These are phyloP conservation scores for Penicillium olsonii DNA, from an alignment of 2,329 filamentous ascomycete species.

Conservation along the genomic window DNA sequence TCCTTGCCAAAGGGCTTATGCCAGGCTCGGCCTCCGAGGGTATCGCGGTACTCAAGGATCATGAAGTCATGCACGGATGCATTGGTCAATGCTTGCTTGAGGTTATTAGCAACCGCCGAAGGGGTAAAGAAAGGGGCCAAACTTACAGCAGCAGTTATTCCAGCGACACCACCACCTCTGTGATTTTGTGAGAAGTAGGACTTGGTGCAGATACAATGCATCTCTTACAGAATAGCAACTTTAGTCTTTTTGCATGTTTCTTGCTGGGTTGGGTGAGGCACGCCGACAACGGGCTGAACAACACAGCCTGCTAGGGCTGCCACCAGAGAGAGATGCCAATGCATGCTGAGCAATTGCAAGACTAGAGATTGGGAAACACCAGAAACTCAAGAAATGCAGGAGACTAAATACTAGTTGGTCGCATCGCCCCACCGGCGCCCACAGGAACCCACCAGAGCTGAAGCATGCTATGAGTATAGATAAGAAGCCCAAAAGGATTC, in stretches of 20 bases:
- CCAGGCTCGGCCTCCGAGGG: slow-evolving; percentile 20
- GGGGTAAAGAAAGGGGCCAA: neutral
- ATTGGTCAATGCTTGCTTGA: slow-evolving; percentile 23
- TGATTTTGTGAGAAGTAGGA: slow-evolving; percentile 3
- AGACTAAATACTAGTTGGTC: neutral
- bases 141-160: slow-evolving; percentile 23
- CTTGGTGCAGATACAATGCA: neutral
- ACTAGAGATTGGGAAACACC: neutral
- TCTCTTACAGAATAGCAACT: slow-evolving; percentile 22
- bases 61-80: slow-evolving; percentile 23
- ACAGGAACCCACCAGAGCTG: neutral
- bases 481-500: neutral
- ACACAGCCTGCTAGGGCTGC: slow-evolving; percentile 13
- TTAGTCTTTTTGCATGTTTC: slow-evolving; percentile 23
- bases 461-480: neutral
- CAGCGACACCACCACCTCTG: slow-evolving; percentile 24
- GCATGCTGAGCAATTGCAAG: slow-evolving; percentile 8
- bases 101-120: neutral
- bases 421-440: neutral
- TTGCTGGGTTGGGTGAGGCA: slow-evolving; percentile 17
- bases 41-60: slow-evolving; percentile 23
- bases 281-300: slow-evolving; percentile 13
- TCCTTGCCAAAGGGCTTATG: slow-evolving; percentile 17
- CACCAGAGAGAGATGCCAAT: slow-evolving; percentile 19
- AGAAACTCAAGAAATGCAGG: neutral